Evolutionary conservation across 208 protist species (phyloP), one percentile per base, ranked within the genome.

Genomic region (Leptomonas pyrrhocoris): DNA sequence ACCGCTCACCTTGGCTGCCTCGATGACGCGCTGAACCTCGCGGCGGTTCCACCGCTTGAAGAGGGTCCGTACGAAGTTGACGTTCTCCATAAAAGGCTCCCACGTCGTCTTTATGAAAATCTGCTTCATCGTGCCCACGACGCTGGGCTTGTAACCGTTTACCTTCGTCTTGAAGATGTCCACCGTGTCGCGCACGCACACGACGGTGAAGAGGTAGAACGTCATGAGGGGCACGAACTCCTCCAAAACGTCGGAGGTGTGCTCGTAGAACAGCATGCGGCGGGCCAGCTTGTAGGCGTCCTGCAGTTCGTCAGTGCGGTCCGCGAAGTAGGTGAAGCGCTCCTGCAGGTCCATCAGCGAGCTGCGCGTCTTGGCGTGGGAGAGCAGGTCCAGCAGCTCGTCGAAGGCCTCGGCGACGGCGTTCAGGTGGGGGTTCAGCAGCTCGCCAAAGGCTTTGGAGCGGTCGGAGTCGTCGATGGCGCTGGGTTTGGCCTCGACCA

Each of bases 151-250:
- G 79, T 81, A 79, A 46, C 49, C 61, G 45, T 72, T 65, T 23
- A 93, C 69, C 61, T 88, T 79, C 50, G 59, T 71, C 45, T 86
- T 66, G 71, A 92, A 92, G 42, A 85, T 74, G 58, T 87, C 74
- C 11, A 94, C 67, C 16, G 92, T 94, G 68, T 94, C 84, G 56
- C 82, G 72, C 46, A 93, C 91, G 68, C 78, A 92, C 21, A 93
- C 77, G 11, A 96, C 75, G 13, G 89, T 91, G 80, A 96, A 96
- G 38, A 96, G 76, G 74, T 92, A 96, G 70, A 94, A 94, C 8
- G 85, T 93, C 92, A 96, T 96, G 70, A 96, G 82, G 16, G 92
- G 92, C 48, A 96, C 87, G 70, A 94, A 96, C 64, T 93, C 85
- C 70, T 96, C 92, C 50, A 96, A 64, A 9, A 77, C 75, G 76